Evolutionary conservation across 768 basidiomycete genomes (phyloP), one percentile per base, ranked within the genome.

Genomic region (Auriscalpium vulgare): DNA sequence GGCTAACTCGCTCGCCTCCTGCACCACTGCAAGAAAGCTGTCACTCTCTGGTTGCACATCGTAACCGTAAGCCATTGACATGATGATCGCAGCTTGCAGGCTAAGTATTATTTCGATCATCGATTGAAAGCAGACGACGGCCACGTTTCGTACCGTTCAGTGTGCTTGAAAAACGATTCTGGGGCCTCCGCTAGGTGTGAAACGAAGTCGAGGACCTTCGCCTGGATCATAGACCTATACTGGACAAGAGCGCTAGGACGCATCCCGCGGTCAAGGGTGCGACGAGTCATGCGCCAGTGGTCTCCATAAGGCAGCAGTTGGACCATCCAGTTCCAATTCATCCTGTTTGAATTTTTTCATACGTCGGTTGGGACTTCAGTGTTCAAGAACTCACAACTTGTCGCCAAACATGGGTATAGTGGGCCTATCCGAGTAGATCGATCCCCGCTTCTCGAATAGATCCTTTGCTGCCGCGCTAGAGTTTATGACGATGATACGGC

Each of bases 401-500:
- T 29, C 29, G 29, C 29, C 21, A 9, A 35, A 34, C 13, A 53
- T 14, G 17, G 52, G 40, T 8, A 29, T 29, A 17, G 16, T 44
- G 17, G 40, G 23, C 10, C 52, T 37, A 35, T 46, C 52, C n/a
- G 44, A 53, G 17, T 53, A 53, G 1, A 46, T 44, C 2, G 40
- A 37, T 4, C 21, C 52, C 8, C 44, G 52, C 43, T 53, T 53
- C 13, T 53, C 52, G 29, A 46, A 43, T 6, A 53, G 52, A 54
- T 77, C 79, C 10, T 71, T 69, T 35, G 75, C 72, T 8, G 72
- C 74, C 56, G 73, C 68, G 57, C 71, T 56, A 54, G 73, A 75
- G 64, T 75, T 80, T 34, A 83, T 65, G 53, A 84, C 67, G 48
- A 83, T 60, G 64, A 79, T 73, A 9, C 74, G 71, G 55, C 75